Evolutionary conservation across 2,329 filamentous ascomycete genomes (phyloP).

Genomic region (Penicillium brevicompactum): DNA sequence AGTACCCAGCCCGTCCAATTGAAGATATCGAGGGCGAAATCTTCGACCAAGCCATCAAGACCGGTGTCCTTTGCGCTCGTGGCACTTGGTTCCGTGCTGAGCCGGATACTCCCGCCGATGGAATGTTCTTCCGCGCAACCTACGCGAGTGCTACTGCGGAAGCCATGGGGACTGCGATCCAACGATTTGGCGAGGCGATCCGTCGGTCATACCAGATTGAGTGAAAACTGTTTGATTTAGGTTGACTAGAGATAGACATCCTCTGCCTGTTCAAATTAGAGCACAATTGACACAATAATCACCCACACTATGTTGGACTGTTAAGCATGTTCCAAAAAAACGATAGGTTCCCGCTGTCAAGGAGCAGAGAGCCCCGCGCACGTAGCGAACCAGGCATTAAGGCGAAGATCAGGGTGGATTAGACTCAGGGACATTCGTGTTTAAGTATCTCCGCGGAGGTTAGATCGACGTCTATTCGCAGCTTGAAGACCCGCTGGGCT

Average conservation of each 20-base stretch:
- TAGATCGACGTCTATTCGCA: conserved; percentile 2
- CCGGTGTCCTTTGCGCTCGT: neutral
- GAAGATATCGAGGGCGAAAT: neutral
- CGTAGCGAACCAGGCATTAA: neutral
- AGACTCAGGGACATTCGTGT: neutral
- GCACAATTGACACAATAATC: neutral
- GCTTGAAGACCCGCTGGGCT: conserved; percentile 3
- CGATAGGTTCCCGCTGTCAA: too few species aligned
- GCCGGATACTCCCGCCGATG: neutral
- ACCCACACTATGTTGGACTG: neutral
- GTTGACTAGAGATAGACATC: neutral
- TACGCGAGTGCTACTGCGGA: neutral
- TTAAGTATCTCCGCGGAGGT: conserved; percentile 28
- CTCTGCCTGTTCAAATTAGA: neutral
- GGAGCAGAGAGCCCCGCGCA: too few species aligned
- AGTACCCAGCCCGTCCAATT: neutral
- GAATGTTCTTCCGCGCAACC: conserved; percentile 2
- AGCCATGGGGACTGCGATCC: neutral
- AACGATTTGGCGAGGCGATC: neutral
- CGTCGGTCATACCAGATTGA: neutral
- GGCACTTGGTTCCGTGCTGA: neutral
- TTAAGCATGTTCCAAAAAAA: too few species aligned
- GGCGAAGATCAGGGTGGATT: neutral
- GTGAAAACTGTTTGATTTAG: neutral
- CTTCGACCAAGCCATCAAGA: conserved; percentile 1